These are phyloP conservation scores for Spatholobus suberectus DNA, from an alignment of 306 rosid species.

Conservation along the genomic window DNA sequence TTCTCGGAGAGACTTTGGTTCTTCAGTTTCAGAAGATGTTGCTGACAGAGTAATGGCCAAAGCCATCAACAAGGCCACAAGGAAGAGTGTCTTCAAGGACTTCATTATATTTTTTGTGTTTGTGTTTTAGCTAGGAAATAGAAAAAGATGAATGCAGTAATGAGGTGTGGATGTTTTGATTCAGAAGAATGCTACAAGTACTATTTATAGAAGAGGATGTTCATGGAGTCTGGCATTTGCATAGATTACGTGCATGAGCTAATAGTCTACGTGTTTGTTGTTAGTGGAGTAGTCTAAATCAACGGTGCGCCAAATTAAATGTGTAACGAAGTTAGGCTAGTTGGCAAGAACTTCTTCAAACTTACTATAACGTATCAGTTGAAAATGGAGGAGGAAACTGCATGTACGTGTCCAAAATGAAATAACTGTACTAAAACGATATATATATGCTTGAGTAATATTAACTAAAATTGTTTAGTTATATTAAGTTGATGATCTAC, in stretches of 20 bases:
- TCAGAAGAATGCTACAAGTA: slow-evolving; percentile 36
- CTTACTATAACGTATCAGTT: not conserved
- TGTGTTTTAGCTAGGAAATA: not conserved
- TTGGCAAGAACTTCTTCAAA: slow-evolving; percentile 20
- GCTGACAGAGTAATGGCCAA: slow-evolving; percentile 46
- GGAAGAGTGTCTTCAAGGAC: slow-evolving; percentile 39
- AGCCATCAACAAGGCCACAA: slow-evolving; percentile 53
- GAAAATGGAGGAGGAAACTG: not conserved
- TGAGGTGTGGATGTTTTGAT: slow-evolving; percentile 31
- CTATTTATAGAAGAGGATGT: slow-evolving; percentile 49
- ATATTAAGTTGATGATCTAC: not conserved
- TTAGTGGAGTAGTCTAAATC: slow-evolving; percentile 54
- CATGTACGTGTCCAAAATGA: not conserved
- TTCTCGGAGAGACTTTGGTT: slow-evolving; percentile 39
- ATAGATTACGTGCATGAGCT: slow-evolving; percentile 19
- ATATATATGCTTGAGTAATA: not conserved
- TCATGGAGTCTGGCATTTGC: not conserved
- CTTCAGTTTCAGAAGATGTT: not conserved
- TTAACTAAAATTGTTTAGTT: not conserved
- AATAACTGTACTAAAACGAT: not conserved
- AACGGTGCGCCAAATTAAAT: slow-evolving; percentile 29
- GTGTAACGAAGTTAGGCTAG: slow-evolving; percentile 42
- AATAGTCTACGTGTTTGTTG: not conserved
- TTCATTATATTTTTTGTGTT: slow-evolving; percentile 41
- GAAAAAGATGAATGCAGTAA: slow-evolving; percentile 1